Percentiles rank a stretch among this genome's conserved stretches.
phyloP scores from a whole-genome alignment of 2,329 filamentous ascomycete species.

The Dactylellina leptospora region DNA sequence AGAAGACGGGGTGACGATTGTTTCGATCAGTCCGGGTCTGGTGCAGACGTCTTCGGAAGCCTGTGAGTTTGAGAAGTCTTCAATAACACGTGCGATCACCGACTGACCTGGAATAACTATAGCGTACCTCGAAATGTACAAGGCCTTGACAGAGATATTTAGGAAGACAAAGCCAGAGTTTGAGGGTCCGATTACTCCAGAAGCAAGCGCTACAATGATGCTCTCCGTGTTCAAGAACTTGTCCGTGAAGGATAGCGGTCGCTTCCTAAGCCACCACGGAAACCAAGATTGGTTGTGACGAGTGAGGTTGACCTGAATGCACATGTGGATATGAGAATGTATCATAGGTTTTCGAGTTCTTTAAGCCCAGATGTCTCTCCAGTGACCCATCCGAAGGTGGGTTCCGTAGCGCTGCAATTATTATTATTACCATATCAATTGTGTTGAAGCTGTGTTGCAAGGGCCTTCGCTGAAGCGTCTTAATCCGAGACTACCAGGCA shows the following conservation, averaged over 20 bases:
- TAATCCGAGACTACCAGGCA: too few relatives aligned
- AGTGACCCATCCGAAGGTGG: too few relatives aligned
- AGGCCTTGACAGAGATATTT: slow-evolving; percentile 58
- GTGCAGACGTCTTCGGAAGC: slow-evolving; percentile 55
- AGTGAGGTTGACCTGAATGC: background rate
- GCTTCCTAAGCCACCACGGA: slow-evolving; percentile 67
- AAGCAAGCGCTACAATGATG: slow-evolving; percentile 60
- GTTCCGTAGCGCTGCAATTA: too few relatives aligned
- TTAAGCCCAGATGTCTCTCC: too few relatives aligned
- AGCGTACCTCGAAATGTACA: slow-evolving; percentile 50
- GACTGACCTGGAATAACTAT: background rate
- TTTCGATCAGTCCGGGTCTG: slow-evolving; percentile 45
- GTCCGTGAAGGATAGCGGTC: slow-evolving; percentile 65
- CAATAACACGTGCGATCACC: background rate
- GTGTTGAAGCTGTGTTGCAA: too few relatives aligned
- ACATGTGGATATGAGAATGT: background rate
- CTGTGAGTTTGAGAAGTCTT: slow-evolving; percentile 12
- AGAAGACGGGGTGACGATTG: slow-evolving; percentile 35
- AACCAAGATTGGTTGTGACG: slow-evolving; percentile 66
- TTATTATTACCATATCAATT: too few relatives aligned
- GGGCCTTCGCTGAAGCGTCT: too few relatives aligned
- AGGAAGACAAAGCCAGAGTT: slow-evolving; percentile 61
- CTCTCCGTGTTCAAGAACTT: slow-evolving; percentile 60
- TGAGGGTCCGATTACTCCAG: slow-evolving; percentile 59
- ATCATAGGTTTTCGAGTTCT: too few relatives aligned